Base-by-base conservation (phyloP, 2,329 filamentous ascomycete genomes). In the Penicillium sp. region DNA sequence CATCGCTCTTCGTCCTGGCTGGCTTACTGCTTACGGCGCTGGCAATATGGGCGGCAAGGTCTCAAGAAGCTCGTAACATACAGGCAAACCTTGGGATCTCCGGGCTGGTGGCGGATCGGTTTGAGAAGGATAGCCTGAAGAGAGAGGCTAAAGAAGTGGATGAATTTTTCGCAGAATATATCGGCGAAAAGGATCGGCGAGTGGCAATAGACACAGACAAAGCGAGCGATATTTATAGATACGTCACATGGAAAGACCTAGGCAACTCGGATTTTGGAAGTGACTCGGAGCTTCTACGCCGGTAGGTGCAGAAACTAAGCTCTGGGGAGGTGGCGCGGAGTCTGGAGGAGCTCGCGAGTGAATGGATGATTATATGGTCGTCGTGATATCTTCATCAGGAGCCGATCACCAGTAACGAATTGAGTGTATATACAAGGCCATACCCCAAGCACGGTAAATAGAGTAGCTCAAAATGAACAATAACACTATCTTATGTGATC, bases 1-100 rank as follows among this genome's bases (percentile, higher is more conserved):
- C 5, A 9, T 14, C 16, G 9, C 28, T 47, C 1, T 47, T 47
- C 23, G 33, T 36, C n/a, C 16, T 47, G 18, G 18, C 6, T 47
- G 44, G 44, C 9, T 23, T 33, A 5, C 19, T 16, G 3, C 13
- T 47, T n/a, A 47, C 55, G 40, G 48, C 55, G 48, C 57, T 62
- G 54, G 61, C 58, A 34, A 48, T 51, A 37, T 54, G 51, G 59
- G 59, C 54, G 36, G 57, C 56, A 34, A 51, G 53, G 42, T 42
- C 13, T 24, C 16, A 47, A 9, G 44, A 47, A 1, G 44, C 23
- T 7, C 28, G 29, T n/a, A 24, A 47, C 8, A 24, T 47, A 33
- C 29, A 47, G 23, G 44, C 44, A 14, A 47, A 29, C 9, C 44
- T 47, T 36, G 44, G 44, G 3, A 47, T 47, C 10, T 21, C 5